Percentiles rank a stretch among this genome's conserved stretches.
phyloP scores from a whole-genome alignment of 2,329 filamentous ascomycete species.

The Aspergillus thermomutatus region DNA sequence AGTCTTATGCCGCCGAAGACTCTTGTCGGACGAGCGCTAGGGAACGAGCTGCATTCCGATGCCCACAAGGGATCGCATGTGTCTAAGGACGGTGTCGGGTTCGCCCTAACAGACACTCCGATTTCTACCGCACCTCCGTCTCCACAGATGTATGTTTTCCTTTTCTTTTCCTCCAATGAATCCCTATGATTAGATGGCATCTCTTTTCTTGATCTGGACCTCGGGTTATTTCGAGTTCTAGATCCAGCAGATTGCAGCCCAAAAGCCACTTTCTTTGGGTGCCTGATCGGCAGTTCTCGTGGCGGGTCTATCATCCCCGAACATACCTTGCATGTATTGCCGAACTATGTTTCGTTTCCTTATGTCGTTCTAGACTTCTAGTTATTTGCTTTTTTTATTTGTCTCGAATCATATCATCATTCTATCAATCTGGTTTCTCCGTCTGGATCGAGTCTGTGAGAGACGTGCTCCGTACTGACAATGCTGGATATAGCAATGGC shows the following conservation, averaged over 20 bases:
- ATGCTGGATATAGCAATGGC: constrained; percentile 16
- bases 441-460: not conserved
- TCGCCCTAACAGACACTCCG: constrained; percentile 61
- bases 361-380: not conserved
- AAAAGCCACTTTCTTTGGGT: not conserved
- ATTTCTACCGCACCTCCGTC: constrained; percentile 60
- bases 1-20: constrained; percentile 37
- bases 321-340: not conserved
- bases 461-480: not conserved
- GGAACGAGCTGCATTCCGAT: constrained; percentile 39
- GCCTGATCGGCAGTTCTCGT: constrained; percentile 4
- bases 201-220: constrained; percentile 2
- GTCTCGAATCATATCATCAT: not conserved
- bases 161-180: constrained; percentile 9
- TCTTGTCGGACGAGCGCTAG: constrained; percentile 42
- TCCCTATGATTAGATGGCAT: constrained; percentile 15
- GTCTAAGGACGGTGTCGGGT: constrained; percentile 48
- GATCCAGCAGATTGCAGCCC: constrained; percentile 4
- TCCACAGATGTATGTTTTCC: constrained; percentile 55
- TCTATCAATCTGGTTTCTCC: not conserved
- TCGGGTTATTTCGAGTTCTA: constrained; percentile 7
- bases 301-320: constrained; percentile 4
- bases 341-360: constrained; percentile 1
- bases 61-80: constrained; percentile 31
- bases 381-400: not conserved